phyloP scores from a whole-genome alignment of 2,329 filamentous ascomycete species.

The Elsinoe fawcettii region DNA sequence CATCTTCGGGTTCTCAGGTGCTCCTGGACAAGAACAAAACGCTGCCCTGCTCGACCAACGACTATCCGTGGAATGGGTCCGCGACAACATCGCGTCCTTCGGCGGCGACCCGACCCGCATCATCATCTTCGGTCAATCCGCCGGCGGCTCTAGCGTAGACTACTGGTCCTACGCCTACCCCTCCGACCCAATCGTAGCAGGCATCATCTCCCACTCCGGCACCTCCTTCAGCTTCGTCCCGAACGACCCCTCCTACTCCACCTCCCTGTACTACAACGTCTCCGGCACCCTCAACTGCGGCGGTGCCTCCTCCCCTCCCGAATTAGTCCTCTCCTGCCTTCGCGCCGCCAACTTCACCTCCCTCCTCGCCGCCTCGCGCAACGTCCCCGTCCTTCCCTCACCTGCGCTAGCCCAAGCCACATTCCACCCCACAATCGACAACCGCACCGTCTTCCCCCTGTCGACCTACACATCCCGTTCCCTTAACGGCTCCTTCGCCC shows the following conservation, averaged over 20 bases:
- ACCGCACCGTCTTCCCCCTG: conserved; percentile 22
- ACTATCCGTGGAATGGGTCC: conserved; percentile 34
- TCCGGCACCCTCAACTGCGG: conserved; percentile 26
- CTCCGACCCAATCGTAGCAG: conserved; percentile 32
- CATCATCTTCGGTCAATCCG: conserved; percentile 35
- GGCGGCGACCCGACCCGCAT: conserved; percentile 31
- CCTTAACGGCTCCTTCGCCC: conserved; percentile 30
- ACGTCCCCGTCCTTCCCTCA: conserved; percentile 20
- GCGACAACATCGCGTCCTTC: conserved; percentile 31
- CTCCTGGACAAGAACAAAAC: conserved; percentile 46
- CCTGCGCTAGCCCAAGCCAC: conserved; percentile 24
- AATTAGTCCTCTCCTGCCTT: conserved; percentile 24
- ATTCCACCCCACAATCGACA: conserved; percentile 25
- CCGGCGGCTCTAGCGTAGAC: conserved; percentile 26
- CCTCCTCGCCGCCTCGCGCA: conserved; percentile 19
- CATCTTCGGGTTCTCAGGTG: conserved; percentile 53
- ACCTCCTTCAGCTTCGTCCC: conserved; percentile 38
- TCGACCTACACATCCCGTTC: conserved; percentile 22
- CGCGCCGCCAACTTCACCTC: conserved; percentile 16
- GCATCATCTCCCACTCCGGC: conserved; percentile 33
- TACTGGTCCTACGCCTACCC: conserved; percentile 36
- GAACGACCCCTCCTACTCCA: conserved; percentile 30
- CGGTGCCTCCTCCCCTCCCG: conserved; percentile 16
- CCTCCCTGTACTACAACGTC: conserved; percentile 25
- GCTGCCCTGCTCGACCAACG: conserved; percentile 35